Percentiles rank a stretch among this genome's conserved stretches.
Conservation (phyloP, 352 stramenopile species). For the Phytopythium kandeliae region DNA sequence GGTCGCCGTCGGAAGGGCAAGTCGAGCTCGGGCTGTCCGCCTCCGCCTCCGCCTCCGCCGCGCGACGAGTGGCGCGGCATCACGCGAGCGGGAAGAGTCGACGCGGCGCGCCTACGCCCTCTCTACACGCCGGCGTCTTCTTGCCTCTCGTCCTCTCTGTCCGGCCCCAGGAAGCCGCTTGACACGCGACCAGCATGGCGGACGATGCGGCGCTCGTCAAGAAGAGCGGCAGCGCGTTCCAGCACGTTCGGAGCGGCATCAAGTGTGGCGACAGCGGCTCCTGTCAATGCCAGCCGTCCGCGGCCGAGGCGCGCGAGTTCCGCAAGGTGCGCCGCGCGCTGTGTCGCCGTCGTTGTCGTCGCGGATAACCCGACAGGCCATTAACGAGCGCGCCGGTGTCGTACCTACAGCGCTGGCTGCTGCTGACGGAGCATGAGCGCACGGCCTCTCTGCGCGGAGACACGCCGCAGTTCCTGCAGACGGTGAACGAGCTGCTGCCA, state of each 20-base stretch:
- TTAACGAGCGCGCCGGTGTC: no score
- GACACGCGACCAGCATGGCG: background rate
- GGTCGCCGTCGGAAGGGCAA: slow-evolving; percentile 1
- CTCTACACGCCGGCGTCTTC: background rate
- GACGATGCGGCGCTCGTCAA: slow-evolving; percentile 2
- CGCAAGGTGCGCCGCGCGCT: slow-evolving; percentile 44
- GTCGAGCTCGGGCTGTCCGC: background rate
- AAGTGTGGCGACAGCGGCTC: slow-evolving; percentile 16
- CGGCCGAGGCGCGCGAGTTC: slow-evolving; percentile 72
- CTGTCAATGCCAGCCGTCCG: slow-evolving; percentile 61
- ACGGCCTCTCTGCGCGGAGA: slow-evolving; percentile 59
- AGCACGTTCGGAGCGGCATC: slow-evolving; percentile 3
- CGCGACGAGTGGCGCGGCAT: background rate
- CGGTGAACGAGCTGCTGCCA: slow-evolving; percentile 58
- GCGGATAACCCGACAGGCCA: background rate
- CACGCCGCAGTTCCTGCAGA: slow-evolving; percentile 66
- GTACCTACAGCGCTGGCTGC: slow-evolving; percentile 68
- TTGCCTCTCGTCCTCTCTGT: background rate
- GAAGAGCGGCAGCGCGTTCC: slow-evolving; percentile 4
- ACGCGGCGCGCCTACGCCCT: background rate
- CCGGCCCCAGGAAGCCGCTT: background rate
- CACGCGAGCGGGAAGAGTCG: background rate
- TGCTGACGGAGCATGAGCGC: slow-evolving; percentile 76
- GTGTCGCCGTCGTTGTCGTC: background rate
- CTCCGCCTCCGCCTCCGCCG: background rate